A percentile compares a stretch with the other conserved stretches of the same genome.
Conservation (phyloP, 106 monocot species). For the Alisma plantagoaquatica region DNA sequence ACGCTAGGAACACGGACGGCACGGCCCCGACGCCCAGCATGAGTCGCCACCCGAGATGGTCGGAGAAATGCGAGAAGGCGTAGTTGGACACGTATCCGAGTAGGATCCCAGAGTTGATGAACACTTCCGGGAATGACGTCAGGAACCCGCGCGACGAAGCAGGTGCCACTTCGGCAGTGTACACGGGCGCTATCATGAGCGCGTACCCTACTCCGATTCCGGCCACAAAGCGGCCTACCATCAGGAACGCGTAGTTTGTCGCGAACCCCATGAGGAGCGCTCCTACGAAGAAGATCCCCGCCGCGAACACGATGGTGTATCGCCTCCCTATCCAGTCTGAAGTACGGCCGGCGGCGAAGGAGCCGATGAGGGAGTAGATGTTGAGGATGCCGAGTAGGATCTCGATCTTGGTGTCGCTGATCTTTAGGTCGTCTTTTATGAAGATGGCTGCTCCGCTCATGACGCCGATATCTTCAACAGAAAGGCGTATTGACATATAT, state of each 20-base stretch:
- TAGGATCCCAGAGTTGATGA: constrained; percentile 33
- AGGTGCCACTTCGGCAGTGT: constrained; percentile 33
- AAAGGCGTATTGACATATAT: too few relatives aligned
- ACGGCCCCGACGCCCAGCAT: constrained; percentile 31
- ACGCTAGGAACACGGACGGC: constrained; percentile 26
- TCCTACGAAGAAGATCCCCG: constrained; percentile 19
- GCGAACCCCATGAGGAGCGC: constrained; percentile 25
- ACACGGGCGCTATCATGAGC: constrained; percentile 29
- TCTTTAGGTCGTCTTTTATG: constrained; percentile 27
- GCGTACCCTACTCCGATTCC: constrained; percentile 30
- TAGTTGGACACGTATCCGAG: constrained; percentile 40
- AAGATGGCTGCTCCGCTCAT: constrained; percentile 32
- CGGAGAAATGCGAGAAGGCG: constrained; percentile 23
- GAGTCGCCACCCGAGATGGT: constrained; percentile 30
- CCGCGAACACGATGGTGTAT: constrained; percentile 28
- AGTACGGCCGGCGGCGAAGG: constrained; percentile 19
- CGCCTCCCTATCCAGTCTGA: constrained; percentile 26
- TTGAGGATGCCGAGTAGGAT: constrained; percentile 25
- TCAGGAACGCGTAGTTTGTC: constrained; percentile 19
- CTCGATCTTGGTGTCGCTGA: constrained; percentile 28
- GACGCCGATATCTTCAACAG: constrained; percentile 24
- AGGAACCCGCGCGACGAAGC: constrained; percentile 22
- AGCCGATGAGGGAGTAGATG: constrained; percentile 24
- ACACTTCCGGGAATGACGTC: constrained; percentile 35
- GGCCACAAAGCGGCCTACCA: constrained; percentile 23